Evolutionary conservation across 164 flowering plant genomes (phyloP).

Genomic region (Stephania yunnanensis): DNA sequence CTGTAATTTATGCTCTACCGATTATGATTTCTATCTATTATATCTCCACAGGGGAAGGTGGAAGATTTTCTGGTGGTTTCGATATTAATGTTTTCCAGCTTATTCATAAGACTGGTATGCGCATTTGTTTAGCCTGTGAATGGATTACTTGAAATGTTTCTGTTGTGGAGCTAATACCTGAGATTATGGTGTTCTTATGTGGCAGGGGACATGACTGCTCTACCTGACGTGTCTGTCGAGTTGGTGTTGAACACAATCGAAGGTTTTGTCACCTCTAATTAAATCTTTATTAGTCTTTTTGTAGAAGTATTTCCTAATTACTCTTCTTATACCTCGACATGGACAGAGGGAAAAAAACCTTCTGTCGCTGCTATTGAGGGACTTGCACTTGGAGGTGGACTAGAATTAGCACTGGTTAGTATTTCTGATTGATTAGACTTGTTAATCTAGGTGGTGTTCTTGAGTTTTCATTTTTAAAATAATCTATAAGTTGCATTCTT

Average conservation of each 20-base stretch:
- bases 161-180: not conserved
- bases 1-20: conserved; percentile 2
- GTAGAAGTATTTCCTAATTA: not conserved
- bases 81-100: conserved; percentile 67
- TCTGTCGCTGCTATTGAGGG: conserved; percentile 90
- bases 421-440: conserved; percentile 11
- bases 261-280: conserved; percentile 39
- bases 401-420: conserved; percentile 82
- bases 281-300: not conserved
- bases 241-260: conserved; percentile 60
- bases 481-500: not conserved
- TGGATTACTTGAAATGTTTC: not conserved
- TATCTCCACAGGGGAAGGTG: conserved; percentile 50
- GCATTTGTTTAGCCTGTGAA: not conserved
- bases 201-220: conserved; percentile 65
- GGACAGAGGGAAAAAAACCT: conserved; percentile 75
- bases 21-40: not conserved
- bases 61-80: conserved; percentile 83
- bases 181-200: conserved; percentile 17
- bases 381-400: conserved; percentile 97
- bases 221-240: conserved; percentile 76
- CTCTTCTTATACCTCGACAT: conserved; percentile 9
- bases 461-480: not conserved
- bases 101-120: conserved; percentile 61
- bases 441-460: not conserved